Conservation (phyloP, 352 stramenopile species). For the Albugo laibachii region DNA sequence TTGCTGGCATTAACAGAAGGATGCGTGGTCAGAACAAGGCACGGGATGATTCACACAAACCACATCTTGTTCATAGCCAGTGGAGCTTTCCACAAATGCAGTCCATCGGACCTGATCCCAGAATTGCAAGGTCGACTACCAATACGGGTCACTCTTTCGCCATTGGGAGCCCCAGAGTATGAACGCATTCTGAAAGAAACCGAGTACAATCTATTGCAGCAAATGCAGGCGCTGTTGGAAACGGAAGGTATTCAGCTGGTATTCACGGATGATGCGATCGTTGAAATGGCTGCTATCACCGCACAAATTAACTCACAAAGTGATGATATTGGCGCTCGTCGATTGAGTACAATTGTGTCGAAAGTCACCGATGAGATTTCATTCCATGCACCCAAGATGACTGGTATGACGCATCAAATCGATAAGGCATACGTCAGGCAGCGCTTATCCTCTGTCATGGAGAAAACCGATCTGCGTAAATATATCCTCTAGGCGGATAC, state of each 20-base stretch:
- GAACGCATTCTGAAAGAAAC: slow-evolving; percentile 96
- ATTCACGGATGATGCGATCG: slow-evolving; percentile 92
- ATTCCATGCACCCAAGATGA: slow-evolving; percentile 90
- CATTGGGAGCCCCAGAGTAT: slow-evolving; percentile 93
- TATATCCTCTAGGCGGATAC: slow-evolving; percentile 86
- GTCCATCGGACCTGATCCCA: slow-evolving; percentile 94
- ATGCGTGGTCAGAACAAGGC: slow-evolving; percentile 87
- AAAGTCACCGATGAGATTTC: slow-evolving; percentile 96
- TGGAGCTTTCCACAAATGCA: slow-evolving; percentile 92
- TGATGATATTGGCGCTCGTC: slow-evolving; percentile 95
- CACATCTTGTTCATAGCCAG: slow-evolving; percentile 97
- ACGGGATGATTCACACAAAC: slow-evolving; percentile 92
- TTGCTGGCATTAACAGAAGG: slow-evolving; percentile 97
- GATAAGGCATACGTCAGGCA: slow-evolving; percentile 87
- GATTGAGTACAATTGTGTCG: slow-evolving; percentile 93
- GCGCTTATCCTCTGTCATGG: slow-evolving; percentile 84
- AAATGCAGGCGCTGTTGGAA: slow-evolving; percentile 92
- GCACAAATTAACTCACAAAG: slow-evolving; percentile 88
- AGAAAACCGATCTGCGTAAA: slow-evolving; percentile 89
- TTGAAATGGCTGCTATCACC: slow-evolving; percentile 91
- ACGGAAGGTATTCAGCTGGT: slow-evolving; percentile 88
- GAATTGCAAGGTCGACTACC: slow-evolving; percentile 95
- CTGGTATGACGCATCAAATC: slow-evolving; percentile 63
- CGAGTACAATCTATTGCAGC: slow-evolving; percentile 87
- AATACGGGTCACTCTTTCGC: slow-evolving; percentile 94